Evolutionary conservation across 352 stramenopile genomes (phyloP), one percentile per base, ranked within the genome.

Genomic region (Albugo candida): DNA sequence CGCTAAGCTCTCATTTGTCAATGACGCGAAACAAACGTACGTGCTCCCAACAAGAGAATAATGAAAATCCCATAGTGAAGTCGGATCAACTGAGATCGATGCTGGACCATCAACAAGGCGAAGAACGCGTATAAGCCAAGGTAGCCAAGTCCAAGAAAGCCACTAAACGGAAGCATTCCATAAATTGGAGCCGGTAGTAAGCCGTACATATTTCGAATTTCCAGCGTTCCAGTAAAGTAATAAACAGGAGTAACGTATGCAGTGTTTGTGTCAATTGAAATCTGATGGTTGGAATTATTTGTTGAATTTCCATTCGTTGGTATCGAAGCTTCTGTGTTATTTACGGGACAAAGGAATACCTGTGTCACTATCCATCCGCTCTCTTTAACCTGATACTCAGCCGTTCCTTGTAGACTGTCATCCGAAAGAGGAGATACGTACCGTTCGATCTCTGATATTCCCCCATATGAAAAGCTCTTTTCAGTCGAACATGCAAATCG

Each of bases 161-260:
- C 76, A 36, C 78, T 88, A 55, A 92, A 92, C 4, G 80, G 80
- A 36, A 91, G 55, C 66, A 92, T 79, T 0, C 80, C 80, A 17
- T 89, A 91, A 44, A 91, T 64, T 38, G 83, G 72, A 0, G 75
- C 80, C 0, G 80, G 80, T 18, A 92, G 52, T 19, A 82, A 46
- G 1, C 80, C 80, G 43, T 89, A 91, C 35, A 77, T 74, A 46
- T 92, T 92, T 20, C 64, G 66, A 41, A 92, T 66, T 47, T 82
- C 70, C 67, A 91, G 72, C 10, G 59, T 69, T 2, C 80, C 80
- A 21, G 48, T 31, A 49, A 87, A 92, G 19, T 57, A 53, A 47
- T 88, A 54, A 34, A 65, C 61, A 45, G 81, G 65, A 3, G 61
- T 61, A 2, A 55, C 43, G 16, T 61, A 31, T 31, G 24, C 24